Evolutionary conservation across 1,139 yeast genomes (phyloP), one percentile per base, ranked within the genome.

Genomic region (Taphrina sp.): DNA sequence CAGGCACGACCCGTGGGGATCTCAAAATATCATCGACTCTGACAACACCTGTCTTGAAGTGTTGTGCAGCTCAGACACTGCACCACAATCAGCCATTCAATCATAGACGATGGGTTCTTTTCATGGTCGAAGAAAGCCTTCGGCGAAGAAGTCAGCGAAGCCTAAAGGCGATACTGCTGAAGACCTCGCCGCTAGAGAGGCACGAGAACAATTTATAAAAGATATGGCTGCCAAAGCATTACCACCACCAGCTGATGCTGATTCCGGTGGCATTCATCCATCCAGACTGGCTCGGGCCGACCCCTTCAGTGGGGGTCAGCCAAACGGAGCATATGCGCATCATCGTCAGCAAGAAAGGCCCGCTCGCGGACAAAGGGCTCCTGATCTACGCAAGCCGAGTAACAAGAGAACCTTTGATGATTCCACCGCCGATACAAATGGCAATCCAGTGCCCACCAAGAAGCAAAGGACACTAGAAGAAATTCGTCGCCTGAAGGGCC

Each of bases 211-310:
- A 10, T 49, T 49, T n/a, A 49, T 49, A 29, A 42, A 49, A 26
- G 46, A 49, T 17, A 49, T 49, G 54, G 54, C 54, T 8, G 54
- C 46, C 14, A 38, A 39, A 16, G 44, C 44, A n/a, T 20, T 39
- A 14, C 45, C 36, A 33, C 46, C 37, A 3, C 46, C 35, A 19
- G 46, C 35, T 26, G 38, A 38, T 24, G 49, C 26, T 29, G 52
- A 45, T 10, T 24, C 39, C n/a, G 54, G 46, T 7, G 53, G 53
- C 20, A 49, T 49, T 23, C 54, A 49, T 33, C 54, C 54, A 10
- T 49, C 54, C n/a, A 17, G 54, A 0, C 16, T 49, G 19, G 54
- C 54, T n/a, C 23, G 45, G 19, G 22, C 46, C n/a, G 34, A 24
- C 17, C 46, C 35, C 12, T 16, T 24, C 4, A n/a, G 12, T n/a